Conservation (phyloP, 371 early-diverging fungal species). For the Apophysomyces trapeziformis region DNA sequence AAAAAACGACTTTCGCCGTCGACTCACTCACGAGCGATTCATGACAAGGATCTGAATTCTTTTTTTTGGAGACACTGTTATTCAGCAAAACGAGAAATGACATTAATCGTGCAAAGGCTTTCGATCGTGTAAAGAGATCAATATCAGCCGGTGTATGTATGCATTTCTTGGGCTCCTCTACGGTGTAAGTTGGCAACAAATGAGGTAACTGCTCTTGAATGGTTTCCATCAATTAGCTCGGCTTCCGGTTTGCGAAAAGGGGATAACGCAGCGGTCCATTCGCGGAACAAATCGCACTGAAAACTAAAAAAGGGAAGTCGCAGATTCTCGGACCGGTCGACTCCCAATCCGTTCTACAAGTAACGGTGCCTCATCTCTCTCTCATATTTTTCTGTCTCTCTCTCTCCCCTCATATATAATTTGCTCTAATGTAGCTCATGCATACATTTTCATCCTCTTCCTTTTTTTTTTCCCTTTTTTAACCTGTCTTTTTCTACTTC, state of each 20-base stretch:
- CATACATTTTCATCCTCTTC: neutral
- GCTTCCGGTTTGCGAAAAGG: neutral
- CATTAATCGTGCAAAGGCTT: constrained; percentile 72
- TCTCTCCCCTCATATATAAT: neutral
- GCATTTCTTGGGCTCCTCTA: constrained; percentile 51
- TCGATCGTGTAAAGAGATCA: constrained; percentile 57
- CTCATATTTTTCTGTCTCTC: neutral
- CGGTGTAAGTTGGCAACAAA: constrained; percentile 23
- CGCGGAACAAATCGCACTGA: neutral
- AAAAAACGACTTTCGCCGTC: no score
- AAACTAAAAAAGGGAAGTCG: neutral
- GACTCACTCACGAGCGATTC: constrained; percentile 54
- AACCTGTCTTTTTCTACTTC: neutral
- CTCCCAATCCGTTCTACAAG: neutral
- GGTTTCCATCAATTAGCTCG: neutral
- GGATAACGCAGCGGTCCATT: neutral
- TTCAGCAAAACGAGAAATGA: constrained; percentile 78
- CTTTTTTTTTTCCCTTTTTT: neutral
- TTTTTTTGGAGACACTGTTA: constrained; percentile 61
- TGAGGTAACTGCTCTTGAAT: constrained; percentile 5
- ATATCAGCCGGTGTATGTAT: constrained; percentile 64
- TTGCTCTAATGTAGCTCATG: neutral
- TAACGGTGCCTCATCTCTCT: neutral
- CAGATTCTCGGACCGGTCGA: neutral
- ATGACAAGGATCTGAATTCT: constrained; percentile 57